Evolutionary conservation across 2,329 filamentous ascomycete genomes (phyloP).

Genomic region (Drechslera avenae): DNA sequence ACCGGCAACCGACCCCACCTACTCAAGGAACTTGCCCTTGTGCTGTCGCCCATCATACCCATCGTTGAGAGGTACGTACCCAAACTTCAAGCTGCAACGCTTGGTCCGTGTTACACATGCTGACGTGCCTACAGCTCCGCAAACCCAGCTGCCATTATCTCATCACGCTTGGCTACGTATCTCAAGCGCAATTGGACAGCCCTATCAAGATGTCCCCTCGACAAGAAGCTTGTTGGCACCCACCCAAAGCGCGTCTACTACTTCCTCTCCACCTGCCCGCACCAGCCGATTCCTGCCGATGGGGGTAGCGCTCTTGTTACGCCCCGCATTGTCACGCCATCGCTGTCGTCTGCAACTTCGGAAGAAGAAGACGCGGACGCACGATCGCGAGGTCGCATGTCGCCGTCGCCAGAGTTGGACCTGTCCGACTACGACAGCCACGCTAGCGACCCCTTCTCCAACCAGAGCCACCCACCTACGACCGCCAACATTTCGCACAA

Average conservation of each 20-base stretch:
- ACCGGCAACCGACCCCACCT: slow-evolving; percentile 92
- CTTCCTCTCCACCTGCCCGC: slow-evolving; percentile 87
- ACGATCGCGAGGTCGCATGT: slow-evolving; percentile 69
- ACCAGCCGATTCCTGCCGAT: slow-evolving; percentile 77
- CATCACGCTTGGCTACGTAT: slow-evolving; percentile 86
- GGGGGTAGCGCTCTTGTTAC: slow-evolving; percentile 57
- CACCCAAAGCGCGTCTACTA: slow-evolving; percentile 97
- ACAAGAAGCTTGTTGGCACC: slow-evolving; percentile 88
- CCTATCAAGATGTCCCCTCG: slow-evolving; percentile 80
- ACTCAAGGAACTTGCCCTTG: slow-evolving; percentile 87
- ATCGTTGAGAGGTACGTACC: slow-evolving; percentile 87
- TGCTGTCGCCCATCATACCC: slow-evolving; percentile 75
- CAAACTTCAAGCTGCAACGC: slow-evolving; percentile 15
- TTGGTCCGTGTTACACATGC: slow-evolving; percentile 40
- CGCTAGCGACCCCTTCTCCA: slow-evolving; percentile 65
- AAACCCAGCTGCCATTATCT: slow-evolving; percentile 93
- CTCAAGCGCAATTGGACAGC: slow-evolving; percentile 84
- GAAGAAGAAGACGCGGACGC: slow-evolving; percentile 68
- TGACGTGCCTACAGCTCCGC: slow-evolving; percentile 70
- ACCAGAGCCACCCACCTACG: slow-evolving; percentile 49
- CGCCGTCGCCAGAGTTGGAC: slow-evolving; percentile 91
- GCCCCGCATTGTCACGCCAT: slow-evolving; percentile 77
- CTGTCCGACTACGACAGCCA: slow-evolving; percentile 83
- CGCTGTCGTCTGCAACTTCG: slow-evolving; percentile 78
- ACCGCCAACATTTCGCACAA: slow-evolving; percentile 59